Evolutionary conservation across 1,284 basidiomycete species (phyloP), one percentile per base, ranked within the genome.

Genomic region (Ustilago curta): DNA sequence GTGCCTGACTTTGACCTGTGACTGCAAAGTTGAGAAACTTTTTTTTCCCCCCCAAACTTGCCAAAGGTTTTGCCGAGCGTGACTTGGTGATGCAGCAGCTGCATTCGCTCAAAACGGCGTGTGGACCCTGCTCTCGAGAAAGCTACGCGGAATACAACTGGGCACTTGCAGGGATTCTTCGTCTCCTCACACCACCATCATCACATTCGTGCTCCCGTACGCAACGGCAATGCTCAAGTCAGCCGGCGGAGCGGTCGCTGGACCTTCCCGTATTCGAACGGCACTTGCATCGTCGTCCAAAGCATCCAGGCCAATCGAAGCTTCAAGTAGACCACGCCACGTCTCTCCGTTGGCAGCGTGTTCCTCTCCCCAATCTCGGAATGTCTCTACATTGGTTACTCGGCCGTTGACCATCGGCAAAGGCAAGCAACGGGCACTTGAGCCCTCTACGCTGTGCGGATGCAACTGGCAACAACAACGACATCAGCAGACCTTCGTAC

Each of bases 181-280:
- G 27, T 31, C 37, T 12, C 32, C 11, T 12, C 32, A 7, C 8
- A 16, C 8, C 42, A 51, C 14, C 60, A 63, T 31, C 53, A 32
- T 16, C 40, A 44, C 23, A 14, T 16, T 23, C 32, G n/a, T 9
- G 19, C 18, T 43, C n/a, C 19, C 14, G 40, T 35, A 9, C 40
- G 19, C 42, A 35, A 11, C 39, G 40, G 53, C 9, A 25, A 72
- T 72, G 70, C 59, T 72, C 60, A 68, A 56, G 56, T 57, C 64
- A 23, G 59, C 49, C 9, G 52, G 57, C 42, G 64, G 48, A 45
- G 63, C 64, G 59, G 64, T 72, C 59, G 64, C 70, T 23, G 70
- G 70, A 52, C 70, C 70, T 4, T 72, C 70, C 29, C 70, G 70
- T 19, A n/a, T 72, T n/a, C 50, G 62, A 45, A 25, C 63, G 12